A percentile compares a stretch with the other conserved stretches of the same genome.
These are phyloP conservation scores for Cyberlindnera americana DNA, from an alignment of 805 yeast genomes.

Conservation along the genomic window DNA sequence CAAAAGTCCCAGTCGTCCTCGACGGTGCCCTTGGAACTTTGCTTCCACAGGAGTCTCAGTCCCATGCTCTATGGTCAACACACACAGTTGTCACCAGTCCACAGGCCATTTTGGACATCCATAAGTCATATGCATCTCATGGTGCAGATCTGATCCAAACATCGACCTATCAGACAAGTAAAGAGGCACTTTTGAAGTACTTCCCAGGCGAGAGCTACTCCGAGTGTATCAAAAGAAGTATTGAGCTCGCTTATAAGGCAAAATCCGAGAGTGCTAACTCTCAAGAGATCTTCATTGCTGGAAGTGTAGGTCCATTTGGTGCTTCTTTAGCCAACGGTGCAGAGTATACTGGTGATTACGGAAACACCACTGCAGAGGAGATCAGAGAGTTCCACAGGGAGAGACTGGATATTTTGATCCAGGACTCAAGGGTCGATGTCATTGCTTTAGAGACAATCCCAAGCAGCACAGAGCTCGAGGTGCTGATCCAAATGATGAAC, in stretches of 20 bases:
- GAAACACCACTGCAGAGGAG: constrained; percentile 31
- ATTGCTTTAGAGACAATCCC: constrained; percentile 76
- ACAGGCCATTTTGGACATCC: constrained; percentile 42
- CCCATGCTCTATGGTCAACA: constrained; percentile 56
- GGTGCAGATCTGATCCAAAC: constrained; percentile 55
- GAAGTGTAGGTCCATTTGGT: constrained; percentile 77
- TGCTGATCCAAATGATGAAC: constrained; percentile 40
- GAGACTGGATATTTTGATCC: constrained; percentile 37
- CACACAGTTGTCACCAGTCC: constrained; percentile 43
- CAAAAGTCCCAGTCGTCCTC: constrained; percentile 13
- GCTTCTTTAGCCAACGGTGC: constrained; percentile 64
- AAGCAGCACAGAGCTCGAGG: constrained; percentile 50
- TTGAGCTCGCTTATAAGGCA: constrained; percentile 17
- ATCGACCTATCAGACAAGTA: constrained; percentile 52
- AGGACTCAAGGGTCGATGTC: constrained; percentile 45
- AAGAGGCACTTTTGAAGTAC: constrained; percentile 28
- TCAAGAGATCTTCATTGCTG: constrained; percentile 39
- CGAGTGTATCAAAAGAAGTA: constrained; percentile 11
- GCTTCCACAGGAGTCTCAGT: constrained; percentile 19
- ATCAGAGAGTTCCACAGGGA: constrained; percentile 50
- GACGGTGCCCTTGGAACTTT: constrained; percentile 26
- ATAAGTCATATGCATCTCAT: constrained; percentile 44
- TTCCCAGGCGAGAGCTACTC: constrained; percentile 27
- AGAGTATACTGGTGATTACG: constrained; percentile 72
- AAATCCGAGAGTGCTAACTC: constrained; percentile 3